These are phyloP conservation scores for Albatrellus ellisii DNA, from an alignment of 768 basidiomycete genomes.

Conservation along the genomic window DNA sequence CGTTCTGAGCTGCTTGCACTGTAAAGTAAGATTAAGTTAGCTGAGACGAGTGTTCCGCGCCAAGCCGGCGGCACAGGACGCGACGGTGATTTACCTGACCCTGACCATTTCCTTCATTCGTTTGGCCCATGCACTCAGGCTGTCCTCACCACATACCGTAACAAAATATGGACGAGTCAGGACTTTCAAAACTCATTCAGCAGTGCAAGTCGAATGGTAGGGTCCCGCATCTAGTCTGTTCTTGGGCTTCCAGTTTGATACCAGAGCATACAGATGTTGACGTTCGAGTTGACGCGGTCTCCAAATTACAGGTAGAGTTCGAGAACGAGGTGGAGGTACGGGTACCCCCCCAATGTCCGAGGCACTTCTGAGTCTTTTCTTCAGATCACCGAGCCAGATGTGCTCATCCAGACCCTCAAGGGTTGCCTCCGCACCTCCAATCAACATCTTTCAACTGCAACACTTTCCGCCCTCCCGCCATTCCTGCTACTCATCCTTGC, in stretches of 20 bases:
- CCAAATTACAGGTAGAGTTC: slow-evolving; percentile 66
- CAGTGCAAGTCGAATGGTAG: slow-evolving; percentile 22
- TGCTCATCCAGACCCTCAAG: slow-evolving; percentile 56
- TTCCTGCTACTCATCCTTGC: slow-evolving; percentile 51
- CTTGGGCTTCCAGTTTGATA: slow-evolving; percentile 2
- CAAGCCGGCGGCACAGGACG: neutral
- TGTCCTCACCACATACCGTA: neutral
- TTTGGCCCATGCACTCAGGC: neutral
- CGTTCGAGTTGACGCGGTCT: slow-evolving; percentile 66
- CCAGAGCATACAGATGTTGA: slow-evolving; percentile 47
- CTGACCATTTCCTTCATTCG: neutral
- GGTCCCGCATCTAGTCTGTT: neutral
- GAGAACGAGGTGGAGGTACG: slow-evolving; percentile 58
- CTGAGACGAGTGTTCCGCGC: neutral
- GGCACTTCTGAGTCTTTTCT: neutral
- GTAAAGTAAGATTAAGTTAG: too few relatives aligned
- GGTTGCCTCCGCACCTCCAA: slow-evolving; percentile 68
- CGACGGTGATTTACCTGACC: neutral
- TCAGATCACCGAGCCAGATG: slow-evolving; percentile 65
- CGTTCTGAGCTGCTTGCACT: too few relatives aligned
- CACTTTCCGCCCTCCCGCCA: slow-evolving; percentile 54
- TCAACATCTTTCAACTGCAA: slow-evolving; percentile 69
- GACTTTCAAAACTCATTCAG: slow-evolving; percentile 18
- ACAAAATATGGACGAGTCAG: slow-evolving; percentile 18
- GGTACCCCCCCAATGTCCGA: slow-evolving; percentile 6